Evolutionary conservation across 768 basidiomycete species (phyloP), one percentile per base, ranked within the genome.

Genomic region (Calocybe cyanea): DNA sequence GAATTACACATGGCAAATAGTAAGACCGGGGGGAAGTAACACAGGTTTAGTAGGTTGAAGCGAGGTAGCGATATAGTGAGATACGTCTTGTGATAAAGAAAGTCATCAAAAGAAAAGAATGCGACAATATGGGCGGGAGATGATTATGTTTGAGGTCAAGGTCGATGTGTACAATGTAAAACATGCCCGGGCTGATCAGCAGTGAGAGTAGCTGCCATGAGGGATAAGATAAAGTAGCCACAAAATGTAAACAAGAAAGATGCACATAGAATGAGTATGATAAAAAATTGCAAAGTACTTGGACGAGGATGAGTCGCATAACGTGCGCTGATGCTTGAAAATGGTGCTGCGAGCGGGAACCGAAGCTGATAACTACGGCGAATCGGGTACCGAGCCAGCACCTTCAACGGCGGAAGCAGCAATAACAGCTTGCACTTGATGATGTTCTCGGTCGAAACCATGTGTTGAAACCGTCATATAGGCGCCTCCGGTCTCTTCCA

Each of bases 401-500:
- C 17, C 9, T 8, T n/a, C 34, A 14, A 35, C n/a, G 7, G 7
- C 14, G 14, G 34, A 14, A n/a, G 42, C 50, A 41, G 55, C 52
- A 7, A 56, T 51, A 32, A 58, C 60, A 23, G 55, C 53, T 19
- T 62, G 59, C 10, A 57, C 56, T 37, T 67, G 61, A 28, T 71
- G 66, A 51, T 77, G 76, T 63, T 80, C 78, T 54, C 82, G 79
- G 64, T 90, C 85, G 59, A 80, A 82, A 21, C 80, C 90, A 57
- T 81, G 80, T 54, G 87, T 85, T 33, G 90, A 92, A 42, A 92
- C 72, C 13, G 91, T 92, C 57, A 92, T 81, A 59, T 92, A 92
- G 13, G 90, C 86, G 40, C 90, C 84, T 48, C 90, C 90, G 34
- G 78, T 71, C 64, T 90, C 89, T 55, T 90, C 87, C 30, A 89